Percentiles rank a stretch among this genome's conserved stretches.
Evolutionary conservation across 441 rosid species (phyloP).

Genomic region (Euphorbia celastroides): DNA sequence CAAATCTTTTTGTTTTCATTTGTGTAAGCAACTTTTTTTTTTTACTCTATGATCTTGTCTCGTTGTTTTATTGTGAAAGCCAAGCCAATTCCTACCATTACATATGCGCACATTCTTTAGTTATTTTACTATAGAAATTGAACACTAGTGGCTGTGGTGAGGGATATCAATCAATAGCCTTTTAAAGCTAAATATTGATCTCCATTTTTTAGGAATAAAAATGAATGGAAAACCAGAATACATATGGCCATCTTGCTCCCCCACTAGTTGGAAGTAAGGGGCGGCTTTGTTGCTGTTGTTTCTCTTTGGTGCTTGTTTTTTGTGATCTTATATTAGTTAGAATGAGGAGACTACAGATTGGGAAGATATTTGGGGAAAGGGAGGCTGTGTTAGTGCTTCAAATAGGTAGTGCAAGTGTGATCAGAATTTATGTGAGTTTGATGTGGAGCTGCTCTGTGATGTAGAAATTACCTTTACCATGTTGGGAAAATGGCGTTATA

Average conservation of each 20-base stretch:
- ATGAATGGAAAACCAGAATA: background rate
- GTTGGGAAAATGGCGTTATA: background rate
- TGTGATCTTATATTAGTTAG: background rate
- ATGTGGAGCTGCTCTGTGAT: background rate
- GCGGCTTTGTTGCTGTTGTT: background rate
- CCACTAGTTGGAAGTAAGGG: background rate
- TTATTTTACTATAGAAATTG: background rate
- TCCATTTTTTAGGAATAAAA: background rate
- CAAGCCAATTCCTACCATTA: background rate
- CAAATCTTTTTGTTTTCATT: slow-evolving; percentile 49
- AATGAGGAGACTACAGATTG: background rate
- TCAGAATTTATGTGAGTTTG: background rate
- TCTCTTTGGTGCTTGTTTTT: background rate
- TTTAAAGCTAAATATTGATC: background rate
- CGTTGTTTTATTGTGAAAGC: background rate
- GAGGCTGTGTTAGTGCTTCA: background rate
- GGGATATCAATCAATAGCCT: background rate
- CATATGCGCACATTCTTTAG: background rate
- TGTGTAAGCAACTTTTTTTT: slow-evolving; percentile 62
- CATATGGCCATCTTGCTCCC: background rate
- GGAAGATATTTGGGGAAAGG: background rate
- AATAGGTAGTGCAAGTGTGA: background rate
- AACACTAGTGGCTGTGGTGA: background rate
- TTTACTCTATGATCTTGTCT: slow-evolving; percentile 18
- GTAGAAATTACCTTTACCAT: background rate